Percentiles rank a stretch among this genome's conserved stretches.
Conservation (phyloP, 2,329 filamentous ascomycete genomes). For the Microsporum ferrugineum region DNA sequence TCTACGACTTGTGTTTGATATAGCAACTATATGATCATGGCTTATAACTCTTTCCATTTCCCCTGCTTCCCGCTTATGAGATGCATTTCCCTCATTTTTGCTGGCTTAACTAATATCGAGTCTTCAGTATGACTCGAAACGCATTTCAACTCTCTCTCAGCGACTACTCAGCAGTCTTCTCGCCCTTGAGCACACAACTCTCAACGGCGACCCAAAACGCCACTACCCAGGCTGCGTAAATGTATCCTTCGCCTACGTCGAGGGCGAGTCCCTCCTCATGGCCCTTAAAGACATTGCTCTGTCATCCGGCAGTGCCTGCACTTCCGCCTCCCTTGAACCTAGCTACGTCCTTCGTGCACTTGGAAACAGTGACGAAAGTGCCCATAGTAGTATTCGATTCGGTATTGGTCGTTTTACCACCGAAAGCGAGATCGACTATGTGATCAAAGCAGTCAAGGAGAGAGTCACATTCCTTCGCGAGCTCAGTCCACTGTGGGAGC, state of each 20-base stretch:
- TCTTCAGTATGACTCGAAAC: conserved; percentile 75
- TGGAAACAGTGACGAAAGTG: conserved; percentile 92
- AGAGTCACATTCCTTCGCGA: conserved; percentile 88
- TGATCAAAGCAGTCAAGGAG: conserved; percentile 83
- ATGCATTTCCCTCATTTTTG: not conserved
- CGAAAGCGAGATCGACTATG: conserved; percentile 90
- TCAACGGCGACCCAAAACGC: conserved; percentile 71
- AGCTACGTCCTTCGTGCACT: conserved; percentile 91
- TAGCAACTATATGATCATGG: conserved; percentile 55
- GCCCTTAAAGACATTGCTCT: conserved; percentile 95
- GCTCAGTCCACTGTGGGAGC: conserved; percentile 89
- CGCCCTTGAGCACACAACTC: conserved; percentile 76
- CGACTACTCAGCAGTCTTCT: conserved; percentile 72
- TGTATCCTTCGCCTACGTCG: conserved; percentile 95
- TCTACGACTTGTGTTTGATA: conserved; percentile 45
- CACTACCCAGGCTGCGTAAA: conserved; percentile 98
- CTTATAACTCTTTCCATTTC: conserved; percentile 19
- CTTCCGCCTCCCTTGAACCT: conserved; percentile 88
- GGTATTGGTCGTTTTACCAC: conserved; percentile 96
- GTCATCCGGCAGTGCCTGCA: conserved; percentile 93
- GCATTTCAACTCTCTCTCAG: conserved; percentile 71
- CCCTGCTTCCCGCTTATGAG: not conserved
- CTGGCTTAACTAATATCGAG: not conserved
- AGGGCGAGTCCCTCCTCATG: conserved; percentile 96
- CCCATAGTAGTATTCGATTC: conserved; percentile 94